Percentiles rank a stretch among this genome's conserved stretches.
Conservation (phyloP, 371 early-diverging fungal species). For the Paraphysoderma sedebokerense region DNA sequence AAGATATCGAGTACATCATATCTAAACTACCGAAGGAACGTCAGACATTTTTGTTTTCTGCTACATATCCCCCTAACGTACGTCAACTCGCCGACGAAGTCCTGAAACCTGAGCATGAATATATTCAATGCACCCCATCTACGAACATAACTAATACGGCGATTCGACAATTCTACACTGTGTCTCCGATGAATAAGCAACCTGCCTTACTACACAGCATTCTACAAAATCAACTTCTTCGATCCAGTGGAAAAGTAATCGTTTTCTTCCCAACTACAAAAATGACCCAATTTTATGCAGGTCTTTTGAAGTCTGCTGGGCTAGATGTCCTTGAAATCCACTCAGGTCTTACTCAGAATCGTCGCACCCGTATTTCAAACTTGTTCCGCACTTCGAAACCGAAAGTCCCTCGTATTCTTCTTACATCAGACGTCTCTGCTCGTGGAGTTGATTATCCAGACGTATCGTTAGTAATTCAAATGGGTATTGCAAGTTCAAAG, state of each 20-base stretch:
- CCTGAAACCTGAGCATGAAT: slow-evolving; percentile 35
- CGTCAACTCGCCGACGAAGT: slow-evolving; percentile 48
- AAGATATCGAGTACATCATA: slow-evolving; percentile 72
- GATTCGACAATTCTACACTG: slow-evolving; percentile 54
- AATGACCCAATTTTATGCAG: slow-evolving; percentile 52
- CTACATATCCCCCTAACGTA: slow-evolving; percentile 83
- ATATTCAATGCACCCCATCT: too few relatives aligned
- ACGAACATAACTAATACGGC: slow-evolving; percentile 79
- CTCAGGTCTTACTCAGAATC: slow-evolving; percentile 50
- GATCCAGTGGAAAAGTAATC: slow-evolving; percentile 49
- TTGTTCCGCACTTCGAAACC: slow-evolving; percentile 43
- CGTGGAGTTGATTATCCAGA: slow-evolving; percentile 98
- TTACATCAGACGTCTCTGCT: slow-evolving; percentile 98
- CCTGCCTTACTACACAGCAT: slow-evolving; percentile 21
- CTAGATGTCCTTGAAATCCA: slow-evolving; percentile 54
- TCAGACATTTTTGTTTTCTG: slow-evolving; percentile 95
- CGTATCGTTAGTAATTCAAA: slow-evolving; percentile 83
- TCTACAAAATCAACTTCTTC: not conserved
- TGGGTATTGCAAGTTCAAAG: slow-evolving; percentile 74
- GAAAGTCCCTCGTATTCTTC: slow-evolving; percentile 65
- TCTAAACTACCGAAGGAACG: slow-evolving; percentile 56
- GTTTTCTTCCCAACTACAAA: slow-evolving; percentile 78
- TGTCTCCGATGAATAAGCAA: slow-evolving; percentile 43
- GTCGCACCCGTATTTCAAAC: slow-evolving; percentile 51
- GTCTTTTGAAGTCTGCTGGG: slow-evolving; percentile 21